Conservation (phyloP, 306 rosid species). For the Geum urbanum region DNA sequence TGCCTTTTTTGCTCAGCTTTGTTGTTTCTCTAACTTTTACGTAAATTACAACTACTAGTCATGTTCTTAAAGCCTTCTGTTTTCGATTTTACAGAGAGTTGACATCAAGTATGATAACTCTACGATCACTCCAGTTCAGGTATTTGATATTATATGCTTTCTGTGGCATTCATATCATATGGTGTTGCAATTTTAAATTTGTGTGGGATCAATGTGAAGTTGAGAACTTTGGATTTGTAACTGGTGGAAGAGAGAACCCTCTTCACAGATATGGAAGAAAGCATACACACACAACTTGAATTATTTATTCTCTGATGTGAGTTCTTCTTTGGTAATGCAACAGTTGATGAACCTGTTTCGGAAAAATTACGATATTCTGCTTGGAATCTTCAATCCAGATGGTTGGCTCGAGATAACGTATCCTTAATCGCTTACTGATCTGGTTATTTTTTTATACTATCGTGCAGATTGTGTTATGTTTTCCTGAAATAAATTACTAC, state of each 20-base stretch:
- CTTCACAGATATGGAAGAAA: background rate
- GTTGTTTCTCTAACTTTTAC: background rate
- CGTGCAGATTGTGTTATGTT: background rate
- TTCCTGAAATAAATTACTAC: conserved; percentile 31
- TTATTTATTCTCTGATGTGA: background rate
- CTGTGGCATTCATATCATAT: background rate
- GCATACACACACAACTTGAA: background rate
- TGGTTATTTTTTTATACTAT: too few species aligned
- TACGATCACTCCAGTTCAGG: conserved; percentile 70
- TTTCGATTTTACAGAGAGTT: conserved; percentile 54
- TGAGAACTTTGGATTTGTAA: background rate
- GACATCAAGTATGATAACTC: conserved; percentile 57
- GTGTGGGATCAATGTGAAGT: background rate
- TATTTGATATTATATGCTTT: conserved; percentile 18
- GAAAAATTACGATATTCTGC: conserved; percentile 70
- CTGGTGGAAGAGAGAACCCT: background rate
- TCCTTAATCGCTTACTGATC: conserved; percentile 35
- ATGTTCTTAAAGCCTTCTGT: background rate
- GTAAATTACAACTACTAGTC: background rate
- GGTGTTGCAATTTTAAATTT: background rate
- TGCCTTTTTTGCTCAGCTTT: conserved; percentile 17
- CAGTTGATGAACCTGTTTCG: conserved; percentile 75
- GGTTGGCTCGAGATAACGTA: conserved; percentile 97
- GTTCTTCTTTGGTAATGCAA: conserved; percentile 13
- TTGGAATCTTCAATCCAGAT: conserved; percentile 81